These are phyloP conservation scores for Boletus patriciae DNA, from an alignment of 768 basidiomycete species.

Conservation along the genomic window DNA sequence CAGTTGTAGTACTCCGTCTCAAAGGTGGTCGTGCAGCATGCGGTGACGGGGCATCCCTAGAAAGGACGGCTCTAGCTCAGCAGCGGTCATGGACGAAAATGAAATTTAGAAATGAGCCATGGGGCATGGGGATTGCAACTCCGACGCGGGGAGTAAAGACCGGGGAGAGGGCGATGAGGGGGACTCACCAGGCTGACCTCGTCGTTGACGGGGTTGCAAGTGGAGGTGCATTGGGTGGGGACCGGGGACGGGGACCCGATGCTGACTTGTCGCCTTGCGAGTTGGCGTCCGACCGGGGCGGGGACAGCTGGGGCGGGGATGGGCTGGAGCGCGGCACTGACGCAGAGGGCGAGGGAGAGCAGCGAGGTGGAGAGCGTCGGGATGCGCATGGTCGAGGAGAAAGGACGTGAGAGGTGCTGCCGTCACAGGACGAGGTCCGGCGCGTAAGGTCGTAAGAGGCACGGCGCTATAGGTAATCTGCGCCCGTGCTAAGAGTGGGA, in stretches of 20 bases:
- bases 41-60: constrained; percentile 30
- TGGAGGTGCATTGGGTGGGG: constrained; percentile 26
- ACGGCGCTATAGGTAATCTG: too few species aligned
- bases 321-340: constrained; percentile 2
- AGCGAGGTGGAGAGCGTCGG: background rate
- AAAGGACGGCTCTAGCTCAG: background rate
- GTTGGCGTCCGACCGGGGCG: background rate
- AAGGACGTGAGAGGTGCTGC: constrained; percentile 1
- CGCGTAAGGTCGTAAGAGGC: background rate
- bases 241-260: constrained; percentile 8
- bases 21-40: constrained; percentile 44
- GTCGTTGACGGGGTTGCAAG: constrained; percentile 24
- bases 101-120: background rate
- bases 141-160: background rate
- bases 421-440: too few species aligned
- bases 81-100: background rate
- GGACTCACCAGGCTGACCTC: constrained; percentile 23
- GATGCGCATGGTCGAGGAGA: constrained; percentile 17
- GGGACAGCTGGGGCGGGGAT: constrained; percentile 5
- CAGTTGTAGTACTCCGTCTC: constrained; percentile 43
- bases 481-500: too few species aligned
- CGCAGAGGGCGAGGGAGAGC: constrained; percentile 2
- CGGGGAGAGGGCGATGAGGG: background rate
- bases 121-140: background rate
- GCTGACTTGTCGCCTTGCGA: constrained; percentile 20